Evolutionary conservation across 306 rosid genomes (phyloP), one percentile per base, ranked within the genome.

Genomic region (Lupinus albus): DNA sequence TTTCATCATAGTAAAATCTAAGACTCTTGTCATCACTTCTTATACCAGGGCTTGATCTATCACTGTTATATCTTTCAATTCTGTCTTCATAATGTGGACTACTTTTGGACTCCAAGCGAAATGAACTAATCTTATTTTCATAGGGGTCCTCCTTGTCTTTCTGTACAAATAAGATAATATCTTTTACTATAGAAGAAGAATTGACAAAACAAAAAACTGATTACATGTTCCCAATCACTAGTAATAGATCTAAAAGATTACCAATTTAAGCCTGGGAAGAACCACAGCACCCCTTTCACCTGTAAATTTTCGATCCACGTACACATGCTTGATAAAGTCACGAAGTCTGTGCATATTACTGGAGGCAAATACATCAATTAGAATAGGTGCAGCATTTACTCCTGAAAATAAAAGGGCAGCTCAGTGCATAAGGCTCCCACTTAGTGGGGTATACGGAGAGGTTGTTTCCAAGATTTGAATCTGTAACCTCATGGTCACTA

Each of bases 321-420:
- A 93, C 15, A 83, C 90, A 33, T 70, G 68, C 81, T 81, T 93
- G 78, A 93, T 90, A 42, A 90, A 93, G 4, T 88, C 90, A 63
- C 99, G 72, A 28, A 93, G 89, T 63, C 55, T 78, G 9, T 20
- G 83, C 18, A 86, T 67, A 77, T 90, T 85, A 77, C 99, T 93
- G 92, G 64, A 71, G 30, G 58, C 55, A 81, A 59, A 60, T 30
- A 70, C 18, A 60, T 67, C 48, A 81, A 51, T 88, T 59, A 85
- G 80, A 74, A 15, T 45, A 72, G 32, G 42, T 30, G 73, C 7
- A 11, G 49, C 32, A 55, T 28, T 8, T 63, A 58, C 58, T 8
- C 44, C 21, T 8, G 36, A 25, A 25, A 25, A 25, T 25, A 25
- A 25, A 25, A n/a, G n/a, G n/a, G n/a, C n/a, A n/a, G n/a, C n/a